Conservation (phyloP, 225 moss, liverwort and hornwort species). For the Neckera pumila region DNA sequence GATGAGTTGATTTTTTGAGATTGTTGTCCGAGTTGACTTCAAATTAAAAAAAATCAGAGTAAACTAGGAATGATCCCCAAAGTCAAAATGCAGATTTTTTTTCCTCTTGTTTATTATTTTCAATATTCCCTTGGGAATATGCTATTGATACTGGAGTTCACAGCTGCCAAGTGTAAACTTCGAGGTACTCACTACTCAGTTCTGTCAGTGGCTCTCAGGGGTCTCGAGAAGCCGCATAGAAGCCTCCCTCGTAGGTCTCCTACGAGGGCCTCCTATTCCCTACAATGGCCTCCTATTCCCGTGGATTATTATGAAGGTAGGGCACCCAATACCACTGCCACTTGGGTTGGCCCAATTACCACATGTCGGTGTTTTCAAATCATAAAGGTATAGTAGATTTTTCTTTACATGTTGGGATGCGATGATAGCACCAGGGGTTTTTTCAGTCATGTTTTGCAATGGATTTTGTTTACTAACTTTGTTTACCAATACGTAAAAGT, state of each 20-base stretch:
- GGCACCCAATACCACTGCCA: not conserved
- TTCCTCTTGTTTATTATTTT: not conserved
- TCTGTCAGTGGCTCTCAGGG: not conserved
- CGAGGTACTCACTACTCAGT: not conserved
- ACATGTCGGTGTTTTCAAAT: not conserved
- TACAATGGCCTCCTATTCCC: not conserved
- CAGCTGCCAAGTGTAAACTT: not conserved
- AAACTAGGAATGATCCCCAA: not conserved
- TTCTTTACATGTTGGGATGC: not conserved
- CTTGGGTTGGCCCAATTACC: too few relatives aligned
- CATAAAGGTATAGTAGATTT: not conserved
- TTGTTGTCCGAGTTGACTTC: not conserved
- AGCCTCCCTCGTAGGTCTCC: not conserved
- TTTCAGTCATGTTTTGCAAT: not conserved
- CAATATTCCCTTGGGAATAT: not conserved
- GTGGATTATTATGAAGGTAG: not conserved
- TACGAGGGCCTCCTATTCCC: not conserved
- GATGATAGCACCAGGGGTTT: too few relatives aligned
- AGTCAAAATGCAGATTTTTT: not conserved
- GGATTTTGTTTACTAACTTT: too few relatives aligned
- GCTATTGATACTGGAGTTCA: not conserved
- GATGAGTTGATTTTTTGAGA: not conserved
- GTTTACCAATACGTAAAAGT: accelerated
- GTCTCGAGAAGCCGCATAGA: not conserved
- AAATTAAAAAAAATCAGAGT: not conserved